These are phyloP conservation scores for Juncus effusus DNA, from an alignment of 176 grass and related monocot species.

Conservation along the genomic window DNA sequence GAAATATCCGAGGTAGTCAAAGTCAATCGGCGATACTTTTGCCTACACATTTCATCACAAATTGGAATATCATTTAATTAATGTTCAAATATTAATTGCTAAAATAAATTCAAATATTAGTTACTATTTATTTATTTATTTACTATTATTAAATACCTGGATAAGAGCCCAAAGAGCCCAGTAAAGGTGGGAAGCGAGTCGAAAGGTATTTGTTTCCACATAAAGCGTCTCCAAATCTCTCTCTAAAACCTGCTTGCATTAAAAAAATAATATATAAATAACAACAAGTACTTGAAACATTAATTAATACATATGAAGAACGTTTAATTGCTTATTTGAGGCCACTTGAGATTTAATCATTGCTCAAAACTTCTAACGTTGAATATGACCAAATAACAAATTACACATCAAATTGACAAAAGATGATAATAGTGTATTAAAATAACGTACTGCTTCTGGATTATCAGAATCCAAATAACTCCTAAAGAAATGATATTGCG, in stretches of 20 bases:
- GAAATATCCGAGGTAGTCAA: constrained; percentile 83
- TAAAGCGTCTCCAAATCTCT: constrained; percentile 65
- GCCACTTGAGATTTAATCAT: background rate
- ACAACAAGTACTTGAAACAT: background rate
- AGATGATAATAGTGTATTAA: background rate
- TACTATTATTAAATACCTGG: constrained; percentile 40
- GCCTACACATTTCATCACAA: constrained; percentile 24
- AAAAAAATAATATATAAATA: background rate
- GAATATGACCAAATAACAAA: background rate
- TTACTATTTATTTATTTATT: background rate
- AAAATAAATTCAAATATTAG: constrained; percentile 5
- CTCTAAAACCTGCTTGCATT: constrained; percentile 35
- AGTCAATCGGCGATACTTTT: constrained; percentile 87
- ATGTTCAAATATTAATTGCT: background rate
- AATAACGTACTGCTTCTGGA: constrained; percentile 57
- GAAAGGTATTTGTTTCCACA: constrained; percentile 87
- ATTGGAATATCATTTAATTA: background rate
- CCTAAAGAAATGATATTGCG: constrained; percentile 89
- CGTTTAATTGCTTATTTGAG: background rate
- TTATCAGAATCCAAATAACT: constrained; percentile 69
- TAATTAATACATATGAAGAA: too few relatives aligned
- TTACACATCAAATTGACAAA: background rate
- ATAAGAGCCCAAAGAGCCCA: constrained; percentile 96
- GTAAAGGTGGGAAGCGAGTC: constrained; percentile 80
- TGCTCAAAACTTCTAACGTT: background rate